Percentiles rank a stretch among this genome's conserved stretches.
These are phyloP conservation scores for Suillus ampliporus DNA, from an alignment of 768 basidiomycete genomes.

Conservation along the genomic window DNA sequence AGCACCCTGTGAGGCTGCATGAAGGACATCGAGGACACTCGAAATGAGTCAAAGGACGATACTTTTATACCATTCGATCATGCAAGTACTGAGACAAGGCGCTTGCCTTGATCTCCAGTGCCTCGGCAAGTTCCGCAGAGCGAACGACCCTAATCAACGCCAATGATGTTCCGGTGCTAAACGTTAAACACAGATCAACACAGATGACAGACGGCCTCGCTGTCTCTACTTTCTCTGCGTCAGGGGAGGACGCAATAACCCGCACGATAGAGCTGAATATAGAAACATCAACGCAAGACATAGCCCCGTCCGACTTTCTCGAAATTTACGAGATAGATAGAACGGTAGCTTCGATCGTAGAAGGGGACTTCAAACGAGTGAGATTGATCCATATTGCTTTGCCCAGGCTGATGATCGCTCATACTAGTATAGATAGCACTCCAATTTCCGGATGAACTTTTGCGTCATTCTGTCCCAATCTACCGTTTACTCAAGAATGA, in stretches of 20 bases:
- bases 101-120: background rate
- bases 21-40: background rate
- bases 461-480: conserved; percentile 86
- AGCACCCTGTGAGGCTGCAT: conserved; percentile 40
- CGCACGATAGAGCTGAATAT: conserved; percentile 55
- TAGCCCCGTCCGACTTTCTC: conserved; percentile 49
- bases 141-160: too few relatives aligned
- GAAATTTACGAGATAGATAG: conserved; percentile 78
- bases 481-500: conserved; percentile 66
- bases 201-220: background rate
- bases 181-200: background rate
- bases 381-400: conserved; percentile 21
- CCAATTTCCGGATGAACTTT: conserved; percentile 94
- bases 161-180: background rate
- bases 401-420: background rate
- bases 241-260: conserved; percentile 68
- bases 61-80: background rate
- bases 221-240: conserved; percentile 51
- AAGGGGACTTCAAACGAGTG: conserved; percentile 74
- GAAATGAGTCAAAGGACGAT: too few relatives aligned
- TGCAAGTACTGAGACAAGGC: background rate
- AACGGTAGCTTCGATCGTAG: conserved; percentile 64
- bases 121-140: background rate
- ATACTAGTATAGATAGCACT: conserved; percentile 68
- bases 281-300: conserved; percentile 41